Conservation (phyloP, 352 stramenopile species). For the Globisporangium paroecandrum region DNA sequence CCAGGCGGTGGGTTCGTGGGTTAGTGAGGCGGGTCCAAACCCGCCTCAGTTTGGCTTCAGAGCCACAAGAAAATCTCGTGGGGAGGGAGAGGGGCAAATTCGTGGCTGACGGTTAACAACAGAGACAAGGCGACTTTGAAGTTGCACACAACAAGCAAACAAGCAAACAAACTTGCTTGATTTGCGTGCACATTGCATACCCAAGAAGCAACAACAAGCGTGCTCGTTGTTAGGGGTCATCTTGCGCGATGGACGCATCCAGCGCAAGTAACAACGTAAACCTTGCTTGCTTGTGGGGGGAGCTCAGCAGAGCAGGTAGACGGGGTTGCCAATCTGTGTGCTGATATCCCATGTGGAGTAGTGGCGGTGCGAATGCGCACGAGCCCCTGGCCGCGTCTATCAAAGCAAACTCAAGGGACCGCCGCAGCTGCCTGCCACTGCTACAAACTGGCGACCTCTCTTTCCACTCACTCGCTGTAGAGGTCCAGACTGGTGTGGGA, state of each 20-base stretch:
- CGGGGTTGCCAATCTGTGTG: neutral
- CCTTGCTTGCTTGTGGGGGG: neutral
- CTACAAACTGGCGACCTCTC: neutral
- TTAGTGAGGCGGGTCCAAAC: too few relatives aligned
- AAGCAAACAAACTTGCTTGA: neutral
- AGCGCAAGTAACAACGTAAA: neutral
- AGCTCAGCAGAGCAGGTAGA: neutral
- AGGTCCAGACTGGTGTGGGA: neutral
- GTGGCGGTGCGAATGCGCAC: neutral
- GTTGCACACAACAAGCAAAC: constrained; percentile 5
- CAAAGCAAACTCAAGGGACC: neutral
- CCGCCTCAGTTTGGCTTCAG: neutral
- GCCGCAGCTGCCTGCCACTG: neutral
- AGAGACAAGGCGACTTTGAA: constrained; percentile 15
- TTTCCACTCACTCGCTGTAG: neutral
- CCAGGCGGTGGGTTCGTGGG: neutral
- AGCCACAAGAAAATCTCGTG: constrained; percentile 4
- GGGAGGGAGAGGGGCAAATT: neutral
- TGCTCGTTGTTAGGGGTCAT: neutral
- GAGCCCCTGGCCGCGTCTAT: neutral
- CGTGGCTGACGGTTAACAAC: constrained; percentile 1
- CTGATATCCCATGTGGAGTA: constrained; percentile 8
- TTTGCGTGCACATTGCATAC: neutral
- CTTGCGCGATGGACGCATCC: neutral
- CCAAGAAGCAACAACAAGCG: neutral